Base-by-base conservation (phyloP, 73 alveolate genomes). In the Diophrys sp. region DNA sequence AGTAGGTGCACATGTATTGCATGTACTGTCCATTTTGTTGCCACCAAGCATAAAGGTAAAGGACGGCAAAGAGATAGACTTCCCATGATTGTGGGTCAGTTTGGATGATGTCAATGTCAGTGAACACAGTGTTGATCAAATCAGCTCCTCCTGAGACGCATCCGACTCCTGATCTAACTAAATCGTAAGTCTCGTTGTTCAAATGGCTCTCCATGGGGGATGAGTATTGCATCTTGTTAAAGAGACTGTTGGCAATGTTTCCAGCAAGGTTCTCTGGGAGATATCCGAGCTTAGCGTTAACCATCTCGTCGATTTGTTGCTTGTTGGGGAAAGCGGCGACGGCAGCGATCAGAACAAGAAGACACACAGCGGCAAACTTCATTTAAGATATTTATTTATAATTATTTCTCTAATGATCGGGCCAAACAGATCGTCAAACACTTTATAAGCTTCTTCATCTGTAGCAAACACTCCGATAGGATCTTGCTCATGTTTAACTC, bases 401-500 rank as follows among this genome's bases (percentile, higher is more conserved):
- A n/a, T n/a, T n/a, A n/a, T n/a, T 30, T 78, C 88, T 31, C 80
- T 71, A 54, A 87, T 74, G 18, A 81, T 71, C 5, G 94, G 89
- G 25, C 74, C 77, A 70, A 73, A 74, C 54, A 81, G 32, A 62
- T 87, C 90, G 29, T 70, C 73, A 67, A 87, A 81, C 32, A 54
- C 83, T 28, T 56, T 73, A 31, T 76, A 75, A 2, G 90, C 85
- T 68, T 87, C 90, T 68, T 83, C 90, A 74, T 82, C 94, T n/a
- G 85, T 87, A 14, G 87, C 87, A 54, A 67, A 33, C 23, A 78
- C 77, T 14, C 94, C 90, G 53, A 87, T 81, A 2, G 74, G 77
- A 33, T 26, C 55, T 27, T 74, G 31, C 2, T 78, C 83, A 69
- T 32, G 62, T 31, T 68, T 31, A 29, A 77, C 91, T 55, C 93